Conservation (phyloP, 2,329 filamentous ascomycete genomes). For the Penicillium palitans region DNA sequence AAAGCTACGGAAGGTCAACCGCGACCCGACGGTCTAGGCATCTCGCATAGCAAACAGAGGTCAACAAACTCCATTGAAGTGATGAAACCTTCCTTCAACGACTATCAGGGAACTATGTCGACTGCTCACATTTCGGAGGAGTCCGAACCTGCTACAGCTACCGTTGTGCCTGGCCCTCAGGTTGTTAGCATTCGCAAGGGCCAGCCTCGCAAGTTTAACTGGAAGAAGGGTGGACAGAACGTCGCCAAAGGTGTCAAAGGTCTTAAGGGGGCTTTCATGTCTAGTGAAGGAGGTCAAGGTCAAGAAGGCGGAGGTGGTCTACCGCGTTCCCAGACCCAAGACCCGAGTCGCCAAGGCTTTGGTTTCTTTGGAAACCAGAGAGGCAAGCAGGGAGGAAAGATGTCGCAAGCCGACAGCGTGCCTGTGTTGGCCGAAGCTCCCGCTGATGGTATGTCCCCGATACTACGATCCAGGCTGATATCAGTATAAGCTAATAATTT, state of each 20-base stretch:
- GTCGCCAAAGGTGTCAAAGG: constrained; percentile 95
- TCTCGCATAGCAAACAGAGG: constrained; percentile 56
- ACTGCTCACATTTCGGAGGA: constrained; percentile 63
- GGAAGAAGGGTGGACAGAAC: constrained; percentile 94
- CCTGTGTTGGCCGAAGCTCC: constrained; percentile 41
- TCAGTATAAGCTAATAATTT: constrained; percentile 10
- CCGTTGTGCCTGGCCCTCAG: constrained; percentile 72
- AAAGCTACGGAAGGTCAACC: constrained; percentile 61
- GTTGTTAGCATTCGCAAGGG: constrained; percentile 94
- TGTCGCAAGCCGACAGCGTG: constrained; percentile 47
- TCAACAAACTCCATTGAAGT: constrained; percentile 47
- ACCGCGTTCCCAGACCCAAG: constrained; percentile 43
- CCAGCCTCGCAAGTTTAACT: constrained; percentile 95
- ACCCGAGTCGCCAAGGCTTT: constrained; percentile 61
- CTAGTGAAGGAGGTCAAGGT: constrained; percentile 54
- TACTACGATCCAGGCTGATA: neutral
- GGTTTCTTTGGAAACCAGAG: constrained; percentile 65
- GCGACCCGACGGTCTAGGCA: constrained; percentile 58
- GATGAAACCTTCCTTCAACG: constrained; percentile 47
- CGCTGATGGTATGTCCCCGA: constrained; percentile 39
- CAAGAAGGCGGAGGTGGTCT: constrained; percentile 32
- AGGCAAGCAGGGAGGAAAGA: constrained; percentile 42
- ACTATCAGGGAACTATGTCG: constrained; percentile 60
- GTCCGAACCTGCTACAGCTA: constrained; percentile 57
- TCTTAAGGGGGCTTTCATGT: constrained; percentile 85